Evolutionary conservation across 257 asterid genomes (phyloP).

Genomic region (Salvia rosmarinus): DNA sequence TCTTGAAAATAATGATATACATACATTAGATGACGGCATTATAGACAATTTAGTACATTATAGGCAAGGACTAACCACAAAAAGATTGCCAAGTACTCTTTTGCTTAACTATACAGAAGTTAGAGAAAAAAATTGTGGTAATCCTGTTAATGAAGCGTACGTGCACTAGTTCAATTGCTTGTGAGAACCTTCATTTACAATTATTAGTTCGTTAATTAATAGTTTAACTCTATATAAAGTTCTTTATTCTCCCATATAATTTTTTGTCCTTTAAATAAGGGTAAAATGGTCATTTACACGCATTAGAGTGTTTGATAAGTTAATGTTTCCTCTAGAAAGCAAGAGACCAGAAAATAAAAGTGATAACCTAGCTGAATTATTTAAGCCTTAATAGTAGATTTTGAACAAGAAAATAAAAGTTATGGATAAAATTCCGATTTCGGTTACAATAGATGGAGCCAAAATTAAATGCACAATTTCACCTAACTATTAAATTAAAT

Average conservation of each 20-base stretch:
- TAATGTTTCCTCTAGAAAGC: constrained; percentile 1
- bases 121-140: not conserved
- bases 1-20: too few species aligned
- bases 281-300: not conserved
- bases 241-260: not conserved
- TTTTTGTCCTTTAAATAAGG: not conserved
- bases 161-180: not conserved
- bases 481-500: not conserved
- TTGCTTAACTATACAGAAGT: constrained; percentile 30
- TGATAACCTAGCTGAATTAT: too few species aligned
- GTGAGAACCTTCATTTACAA: not conserved
- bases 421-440: not conserved
- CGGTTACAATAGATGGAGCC: too few species aligned
- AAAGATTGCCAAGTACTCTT: not conserved
- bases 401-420: not conserved
- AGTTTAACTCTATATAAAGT: not conserved
- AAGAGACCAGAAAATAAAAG: too few species aligned
- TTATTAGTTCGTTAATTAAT: not conserved
- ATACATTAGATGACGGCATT: too few species aligned
- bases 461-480: not conserved
- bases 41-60: too few species aligned
- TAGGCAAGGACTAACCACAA: too few species aligned
- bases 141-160: constrained; percentile 4
- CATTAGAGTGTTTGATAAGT: not conserved
- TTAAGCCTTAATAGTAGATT: too few species aligned